Evolutionary conservation across 139 green algal species (phyloP), one percentile per base, ranked within the genome.

Genomic region (Choricystis sp.): DNA sequence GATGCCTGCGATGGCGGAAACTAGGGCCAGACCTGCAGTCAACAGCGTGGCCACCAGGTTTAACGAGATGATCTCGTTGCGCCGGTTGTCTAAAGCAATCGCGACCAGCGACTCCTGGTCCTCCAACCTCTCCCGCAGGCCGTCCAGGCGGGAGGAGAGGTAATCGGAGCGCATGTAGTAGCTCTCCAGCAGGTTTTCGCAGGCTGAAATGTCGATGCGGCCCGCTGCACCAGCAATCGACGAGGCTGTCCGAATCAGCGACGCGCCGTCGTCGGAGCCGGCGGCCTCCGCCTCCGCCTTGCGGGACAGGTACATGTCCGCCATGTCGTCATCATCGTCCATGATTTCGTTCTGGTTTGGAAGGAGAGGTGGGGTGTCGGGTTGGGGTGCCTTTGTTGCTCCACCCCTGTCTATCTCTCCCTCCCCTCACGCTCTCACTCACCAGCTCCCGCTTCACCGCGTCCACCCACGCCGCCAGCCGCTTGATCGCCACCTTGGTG

Each of bases 131-230:
- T 52, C 40, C 40, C 16, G 40, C 9, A 16, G 40, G 40, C 9
- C 9, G 40, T 52, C 9, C 40, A 52, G 40, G 40, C 40, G 40
- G 40, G 40, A 52, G 9, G 16, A 16, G 9, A 52, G 40, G 40
- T 21, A 52, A 16, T 52, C 40, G 40, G 40, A 58, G 59, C 65
- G 66, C 66, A 71, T 71, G 59, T 66, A 71, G 22, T 71, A 71
- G 27, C 27, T 66, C 59, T 71, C 66, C 48, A 71, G 49, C 23
- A 71, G 58, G 28, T 28, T 66, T 27, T 71, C 66, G 25, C 66
- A 71, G 21, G 40, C 66, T 28, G 59, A 58, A 57, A 71, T 65
- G 49, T 66, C 25, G 26, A 61, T 40, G 40, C 16, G 40, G 40
- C 40, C 16, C 40, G 40, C 40, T 16, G 40, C 40, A 16, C 40